Evolutionary conservation across 305 asterid genomes (phyloP).

Genomic region (Striga hermonthica): DNA sequence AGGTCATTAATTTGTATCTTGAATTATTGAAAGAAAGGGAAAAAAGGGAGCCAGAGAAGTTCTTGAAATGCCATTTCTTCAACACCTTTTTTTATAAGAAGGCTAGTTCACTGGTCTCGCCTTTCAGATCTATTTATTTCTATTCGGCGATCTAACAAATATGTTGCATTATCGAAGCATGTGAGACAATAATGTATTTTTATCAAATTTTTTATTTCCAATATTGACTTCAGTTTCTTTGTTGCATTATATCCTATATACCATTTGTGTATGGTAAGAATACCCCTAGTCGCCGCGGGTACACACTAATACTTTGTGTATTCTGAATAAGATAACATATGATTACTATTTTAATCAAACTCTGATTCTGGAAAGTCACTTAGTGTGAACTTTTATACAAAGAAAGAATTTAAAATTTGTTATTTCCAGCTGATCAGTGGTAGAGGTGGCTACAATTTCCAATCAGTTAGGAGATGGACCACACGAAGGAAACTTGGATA

Average conservation of each 20-base stretch:
- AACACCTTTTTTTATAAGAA: conserved; percentile 85
- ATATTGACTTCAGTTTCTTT: conserved; percentile 12
- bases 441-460: conserved; percentile 51
- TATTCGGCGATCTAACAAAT: background rate
- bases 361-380: background rate
- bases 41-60: conserved; percentile 60
- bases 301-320: background rate
- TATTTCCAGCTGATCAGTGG: conserved; percentile 46
- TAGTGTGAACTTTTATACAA: background rate
- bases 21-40: conserved; percentile 87
- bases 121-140: conserved; percentile 1
- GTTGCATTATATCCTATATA: conserved; percentile 1
- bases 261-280: background rate
- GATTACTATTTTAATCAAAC: conserved; percentile 3
- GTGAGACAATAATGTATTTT: background rate
- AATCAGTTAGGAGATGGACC: conserved; percentile 72
- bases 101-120: conserved; percentile 39
- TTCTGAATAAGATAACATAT: background rate
- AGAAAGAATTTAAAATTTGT: conserved; percentile 6
- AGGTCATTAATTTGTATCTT: conserved; percentile 85
- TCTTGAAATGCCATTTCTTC: conserved; percentile 81
- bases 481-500: conserved; percentile 62
- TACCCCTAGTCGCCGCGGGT: background rate
- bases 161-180: conserved; percentile 3
- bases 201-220: conserved; percentile 16